These are phyloP conservation scores for Bipolaris cookei DNA, from an alignment of 2,329 filamentous ascomycete genomes.

Conservation along the genomic window DNA sequence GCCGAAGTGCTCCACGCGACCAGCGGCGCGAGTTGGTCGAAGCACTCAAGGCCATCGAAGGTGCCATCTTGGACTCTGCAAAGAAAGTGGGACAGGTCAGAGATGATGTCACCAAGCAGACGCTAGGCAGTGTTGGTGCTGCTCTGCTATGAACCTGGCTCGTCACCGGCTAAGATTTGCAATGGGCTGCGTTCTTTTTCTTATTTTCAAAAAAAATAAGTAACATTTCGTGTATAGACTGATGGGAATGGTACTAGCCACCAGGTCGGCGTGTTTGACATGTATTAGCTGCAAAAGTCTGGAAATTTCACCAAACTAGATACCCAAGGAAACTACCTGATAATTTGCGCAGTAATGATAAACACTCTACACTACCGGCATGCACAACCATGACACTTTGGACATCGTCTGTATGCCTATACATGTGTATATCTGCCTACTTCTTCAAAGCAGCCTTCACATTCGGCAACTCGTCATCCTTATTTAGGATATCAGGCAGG, in stretches of 20 bases:
- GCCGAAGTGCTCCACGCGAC: slow-evolving; percentile 44
- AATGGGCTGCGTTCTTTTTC: no score
- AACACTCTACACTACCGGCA: background rate
- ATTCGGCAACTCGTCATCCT: slow-evolving; percentile 77
- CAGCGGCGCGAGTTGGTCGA: slow-evolving; percentile 55
- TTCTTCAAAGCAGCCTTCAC: slow-evolving; percentile 45
- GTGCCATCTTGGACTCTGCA: slow-evolving; percentile 57
- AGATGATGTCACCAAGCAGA: slow-evolving; percentile 56
- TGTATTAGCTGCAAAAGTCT: background rate
- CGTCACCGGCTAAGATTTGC: background rate
- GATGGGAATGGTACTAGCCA: background rate
- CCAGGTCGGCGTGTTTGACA: background rate
- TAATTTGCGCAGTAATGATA: background rate
- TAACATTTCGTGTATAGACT: background rate
- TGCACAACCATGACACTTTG: background rate
- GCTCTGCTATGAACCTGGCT: slow-evolving; percentile 30
- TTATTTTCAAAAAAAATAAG: background rate
- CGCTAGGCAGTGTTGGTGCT: slow-evolving; percentile 43
- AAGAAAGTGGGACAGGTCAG: slow-evolving; percentile 55
- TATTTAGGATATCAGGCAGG: slow-evolving; percentile 76
- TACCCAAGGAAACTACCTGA: background rate
- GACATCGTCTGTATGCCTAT: background rate
- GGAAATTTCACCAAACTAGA: background rate
- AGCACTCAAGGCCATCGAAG: slow-evolving; percentile 57
- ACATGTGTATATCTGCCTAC: background rate